phyloP scores from a whole-genome alignment of 2,329 filamentous ascomycete genomes.

The Neopestalotiopsis rosae region DNA sequence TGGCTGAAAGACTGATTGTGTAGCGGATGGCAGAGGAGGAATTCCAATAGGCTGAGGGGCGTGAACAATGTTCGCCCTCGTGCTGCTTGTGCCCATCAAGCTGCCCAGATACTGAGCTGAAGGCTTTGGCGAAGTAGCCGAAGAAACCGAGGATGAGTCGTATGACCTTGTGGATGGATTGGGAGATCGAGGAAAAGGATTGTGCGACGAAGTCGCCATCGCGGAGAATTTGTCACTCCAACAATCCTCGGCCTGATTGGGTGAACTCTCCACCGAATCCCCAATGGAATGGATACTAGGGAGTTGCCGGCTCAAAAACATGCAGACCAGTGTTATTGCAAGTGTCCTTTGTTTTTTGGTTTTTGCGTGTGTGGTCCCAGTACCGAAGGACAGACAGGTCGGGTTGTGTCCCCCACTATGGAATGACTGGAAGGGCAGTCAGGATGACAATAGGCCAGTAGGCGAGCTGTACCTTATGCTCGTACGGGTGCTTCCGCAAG shows the following conservation, averaged over 20 bases:
- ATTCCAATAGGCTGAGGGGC: constrained; percentile 60
- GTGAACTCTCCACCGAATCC: constrained; percentile 43
- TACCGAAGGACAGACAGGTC: constrained; percentile 24
- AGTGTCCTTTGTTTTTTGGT: constrained; percentile 17
- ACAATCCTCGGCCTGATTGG: constrained; percentile 40
- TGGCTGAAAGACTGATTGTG: constrained; percentile 52
- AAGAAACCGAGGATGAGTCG: constrained; percentile 69
- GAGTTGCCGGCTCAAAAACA: constrained; percentile 46
- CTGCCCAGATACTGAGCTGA: constrained; percentile 58
- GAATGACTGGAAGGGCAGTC: constrained; percentile 25
- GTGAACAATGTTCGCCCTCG: constrained; percentile 53
- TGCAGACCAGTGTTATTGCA: constrained; percentile 39
- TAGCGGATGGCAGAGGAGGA: constrained; percentile 54
- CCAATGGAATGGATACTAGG: constrained; percentile 43
- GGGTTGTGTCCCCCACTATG: constrained; percentile 6
- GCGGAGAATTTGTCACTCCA: constrained; percentile 39
- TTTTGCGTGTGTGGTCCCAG: constrained; percentile 26
- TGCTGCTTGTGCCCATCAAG: constrained; percentile 57
- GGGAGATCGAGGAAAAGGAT: constrained; percentile 64
- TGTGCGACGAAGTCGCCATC: constrained; percentile 64
- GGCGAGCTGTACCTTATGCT: constrained; percentile 31
- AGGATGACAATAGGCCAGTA: constrained; percentile 30
- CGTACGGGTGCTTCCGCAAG: constrained; percentile 29
- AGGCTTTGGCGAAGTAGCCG: constrained; percentile 63
- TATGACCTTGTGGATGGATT: constrained; percentile 66